Evolutionary conservation across 805 yeast genomes (phyloP).

Genomic region (Saccharomycopsis schoenii): DNA sequence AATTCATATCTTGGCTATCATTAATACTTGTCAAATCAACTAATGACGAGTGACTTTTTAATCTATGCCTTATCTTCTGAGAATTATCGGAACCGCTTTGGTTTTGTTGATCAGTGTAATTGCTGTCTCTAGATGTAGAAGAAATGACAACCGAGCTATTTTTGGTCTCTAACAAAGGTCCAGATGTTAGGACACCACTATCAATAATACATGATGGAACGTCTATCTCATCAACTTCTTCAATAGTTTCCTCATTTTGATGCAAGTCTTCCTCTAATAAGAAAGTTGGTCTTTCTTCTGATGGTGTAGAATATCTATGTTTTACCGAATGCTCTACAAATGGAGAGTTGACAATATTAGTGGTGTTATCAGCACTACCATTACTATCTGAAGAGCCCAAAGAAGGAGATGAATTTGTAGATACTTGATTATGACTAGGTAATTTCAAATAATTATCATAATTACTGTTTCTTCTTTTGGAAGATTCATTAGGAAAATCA

Average conservation of each 20-base stretch:
- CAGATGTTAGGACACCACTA: neutral
- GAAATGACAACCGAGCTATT: neutral
- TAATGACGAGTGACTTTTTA: slow-evolving; percentile 21
- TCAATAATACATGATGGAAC: neutral
- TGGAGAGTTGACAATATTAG: neutral
- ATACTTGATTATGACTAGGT: neutral
- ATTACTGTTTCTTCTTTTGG: neutral
- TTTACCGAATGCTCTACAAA: neutral
- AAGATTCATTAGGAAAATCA: neutral
- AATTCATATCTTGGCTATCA: slow-evolving; percentile 2
- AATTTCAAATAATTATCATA: neutral
- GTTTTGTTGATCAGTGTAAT: neutral
- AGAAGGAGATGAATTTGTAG: neutral
- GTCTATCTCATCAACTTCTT: neutral
- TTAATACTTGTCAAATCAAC: slow-evolving; percentile 21
- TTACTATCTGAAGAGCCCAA: neutral
- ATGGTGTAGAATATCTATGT: neutral
- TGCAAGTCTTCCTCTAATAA: neutral
- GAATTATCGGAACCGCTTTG: neutral
- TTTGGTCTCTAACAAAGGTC: neutral
- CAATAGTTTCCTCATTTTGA: neutral
- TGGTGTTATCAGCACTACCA: neutral
- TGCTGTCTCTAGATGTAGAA: neutral
- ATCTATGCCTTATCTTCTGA: neutral
- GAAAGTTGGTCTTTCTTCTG: neutral